Percentiles rank a stretch among this genome's conserved stretches.
These are phyloP conservation scores for Saccharomycopsis hybrid DNA, from an alignment of 1,139 yeast genomes.

Conservation along the genomic window DNA sequence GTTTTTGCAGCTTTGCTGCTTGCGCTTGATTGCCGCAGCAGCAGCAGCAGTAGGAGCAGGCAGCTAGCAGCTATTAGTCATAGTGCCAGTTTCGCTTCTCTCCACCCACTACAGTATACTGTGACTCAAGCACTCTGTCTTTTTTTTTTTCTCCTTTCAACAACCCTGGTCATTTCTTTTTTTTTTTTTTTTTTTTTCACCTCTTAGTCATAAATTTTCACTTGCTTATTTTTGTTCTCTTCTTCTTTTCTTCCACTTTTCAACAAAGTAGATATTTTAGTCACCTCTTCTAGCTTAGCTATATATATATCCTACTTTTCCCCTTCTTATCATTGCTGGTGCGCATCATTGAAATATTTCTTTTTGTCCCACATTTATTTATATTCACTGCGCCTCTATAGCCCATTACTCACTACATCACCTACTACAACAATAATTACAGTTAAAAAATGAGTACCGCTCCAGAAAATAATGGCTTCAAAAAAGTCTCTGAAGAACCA, in stretches of 20 bases:
- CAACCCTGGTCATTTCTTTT: not conserved
- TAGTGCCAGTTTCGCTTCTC: no score
- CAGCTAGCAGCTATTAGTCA: no score
- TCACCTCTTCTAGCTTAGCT: not conserved
- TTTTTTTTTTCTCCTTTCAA: not conserved
- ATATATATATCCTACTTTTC: not conserved
- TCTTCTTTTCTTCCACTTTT: not conserved
- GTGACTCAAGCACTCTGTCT: not conserved
- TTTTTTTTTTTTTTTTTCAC: not conserved
- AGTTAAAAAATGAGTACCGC: constrained; percentile 9
- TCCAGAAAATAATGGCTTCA: constrained; percentile 31
- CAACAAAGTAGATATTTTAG: not conserved
- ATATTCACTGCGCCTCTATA: no score
- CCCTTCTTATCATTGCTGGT: not conserved
- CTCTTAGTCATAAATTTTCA: not conserved
- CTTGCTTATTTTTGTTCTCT: not conserved
- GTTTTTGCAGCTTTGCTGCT: no score
- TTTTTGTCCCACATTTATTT: no score
- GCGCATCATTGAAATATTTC: no score
- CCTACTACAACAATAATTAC: no score
- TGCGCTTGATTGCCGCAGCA: no score
- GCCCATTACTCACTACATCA: no score
- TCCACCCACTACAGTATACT: no score
- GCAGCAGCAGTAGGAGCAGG: no score
- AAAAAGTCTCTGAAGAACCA: constrained; percentile 45